Percentiles rank a stretch among this genome's conserved stretches.
These are phyloP conservation scores for Knoxdaviesia proteae DNA, from an alignment of 2,329 filamentous ascomycete species.

Conservation along the genomic window DNA sequence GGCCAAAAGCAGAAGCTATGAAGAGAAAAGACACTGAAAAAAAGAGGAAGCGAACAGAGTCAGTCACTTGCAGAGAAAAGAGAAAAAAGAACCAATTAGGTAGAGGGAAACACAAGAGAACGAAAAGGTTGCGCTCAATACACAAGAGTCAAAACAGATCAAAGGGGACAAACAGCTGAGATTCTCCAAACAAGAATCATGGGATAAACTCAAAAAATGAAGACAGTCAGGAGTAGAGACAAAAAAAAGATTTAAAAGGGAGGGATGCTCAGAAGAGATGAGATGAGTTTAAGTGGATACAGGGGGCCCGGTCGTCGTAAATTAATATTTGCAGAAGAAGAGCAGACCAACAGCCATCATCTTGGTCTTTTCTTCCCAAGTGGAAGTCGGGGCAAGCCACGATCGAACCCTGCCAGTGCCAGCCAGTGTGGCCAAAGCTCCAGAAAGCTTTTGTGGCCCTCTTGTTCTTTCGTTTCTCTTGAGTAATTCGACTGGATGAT, in stretches of 20 bases:
- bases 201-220: not conserved
- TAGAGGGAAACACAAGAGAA: not conserved
- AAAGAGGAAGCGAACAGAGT: not conserved
- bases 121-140: not conserved
- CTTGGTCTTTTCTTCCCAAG: too few relatives aligned
- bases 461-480: too few relatives aligned
- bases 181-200: slow-evolving; percentile 1
- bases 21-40: slow-evolving; percentile 6
- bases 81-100: slow-evolving; percentile 1
- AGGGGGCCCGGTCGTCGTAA: not conserved
- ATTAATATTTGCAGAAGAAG: too few relatives aligned
- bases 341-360: too few relatives aligned
- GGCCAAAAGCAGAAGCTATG: slow-evolving; percentile 7
- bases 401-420: too few relatives aligned
- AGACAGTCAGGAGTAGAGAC: not conserved
- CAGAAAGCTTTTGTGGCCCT: too few relatives aligned
- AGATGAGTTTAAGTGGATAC: not conserved
- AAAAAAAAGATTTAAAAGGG: not conserved
- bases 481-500: too few relatives aligned
- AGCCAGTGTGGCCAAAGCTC: too few relatives aligned
- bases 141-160: too few relatives aligned
- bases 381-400: too few relatives aligned
- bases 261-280: not conserved
- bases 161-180: too few relatives aligned
- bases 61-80: not conserved